These are phyloP conservation scores for Flaveria floridana DNA, from an alignment of 140 eudicot species.

Conservation along the genomic window DNA sequence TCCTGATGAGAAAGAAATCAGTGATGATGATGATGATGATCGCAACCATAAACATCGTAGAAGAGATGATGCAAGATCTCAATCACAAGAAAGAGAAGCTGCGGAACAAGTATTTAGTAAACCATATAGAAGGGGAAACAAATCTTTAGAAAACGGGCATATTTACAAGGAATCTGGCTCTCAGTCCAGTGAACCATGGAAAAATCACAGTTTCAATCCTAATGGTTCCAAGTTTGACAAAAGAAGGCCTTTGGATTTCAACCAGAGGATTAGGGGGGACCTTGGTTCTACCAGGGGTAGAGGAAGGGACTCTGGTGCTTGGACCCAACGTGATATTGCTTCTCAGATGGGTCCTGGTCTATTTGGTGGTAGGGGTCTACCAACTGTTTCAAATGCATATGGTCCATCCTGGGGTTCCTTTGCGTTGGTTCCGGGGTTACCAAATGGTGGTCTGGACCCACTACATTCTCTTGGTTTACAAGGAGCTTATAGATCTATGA, in stretches of 20 bases:
- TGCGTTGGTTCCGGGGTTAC: constrained; percentile 75
- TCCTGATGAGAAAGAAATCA: constrained; percentile 82
- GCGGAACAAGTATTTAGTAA: constrained; percentile 55
- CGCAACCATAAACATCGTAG: constrained; percentile 99
- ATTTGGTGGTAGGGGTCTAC: constrained; percentile 38
- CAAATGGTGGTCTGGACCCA: constrained; percentile 73
- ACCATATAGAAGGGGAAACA: constrained; percentile 63
- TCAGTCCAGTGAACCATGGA: constrained; percentile 60
- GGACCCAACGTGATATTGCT: constrained; percentile 66
- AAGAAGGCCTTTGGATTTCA: constrained; percentile 54
- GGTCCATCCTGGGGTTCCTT: constrained; percentile 50
- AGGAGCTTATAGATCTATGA: constrained; percentile 61
- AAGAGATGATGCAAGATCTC: constrained; percentile 66
- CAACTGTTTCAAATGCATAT: constrained; percentile 53
- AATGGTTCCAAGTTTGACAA: constrained; percentile 57
- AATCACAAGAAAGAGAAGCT: constrained; percentile 65
- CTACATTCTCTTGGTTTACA: constrained; percentile 72
- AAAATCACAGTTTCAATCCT: constrained; percentile 36
- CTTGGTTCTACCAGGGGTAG: constrained; percentile 69
- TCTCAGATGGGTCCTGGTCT: constrained; percentile 39
- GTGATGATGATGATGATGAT: constrained; percentile 98
- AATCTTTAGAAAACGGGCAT: constrained; percentile 69
- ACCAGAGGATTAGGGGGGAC: constrained; percentile 60
- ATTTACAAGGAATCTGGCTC: constrained; percentile 50
- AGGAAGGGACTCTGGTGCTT: constrained; percentile 51